These are phyloP conservation scores for Arachnopeziza araneosa DNA, from an alignment of 2,329 filamentous ascomycete species.

Conservation along the genomic window DNA sequence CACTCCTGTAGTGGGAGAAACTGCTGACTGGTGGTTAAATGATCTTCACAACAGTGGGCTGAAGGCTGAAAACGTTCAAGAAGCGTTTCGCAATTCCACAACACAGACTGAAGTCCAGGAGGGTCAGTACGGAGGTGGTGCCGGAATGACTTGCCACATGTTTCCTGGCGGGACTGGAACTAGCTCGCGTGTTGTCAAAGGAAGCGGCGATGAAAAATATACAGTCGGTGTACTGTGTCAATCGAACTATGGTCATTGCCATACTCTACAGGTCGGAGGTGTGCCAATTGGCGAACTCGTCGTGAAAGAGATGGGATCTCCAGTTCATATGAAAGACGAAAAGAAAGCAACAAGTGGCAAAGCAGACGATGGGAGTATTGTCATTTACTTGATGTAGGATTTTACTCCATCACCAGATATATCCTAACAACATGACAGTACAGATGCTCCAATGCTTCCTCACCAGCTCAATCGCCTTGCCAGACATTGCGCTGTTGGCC, in stretches of 20 bases:
- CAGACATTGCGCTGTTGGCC: constrained; percentile 54
- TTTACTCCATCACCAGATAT: neutral
- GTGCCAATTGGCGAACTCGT: constrained; percentile 57
- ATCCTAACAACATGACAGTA: constrained; percentile 28
- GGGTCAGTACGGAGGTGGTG: constrained; percentile 61
- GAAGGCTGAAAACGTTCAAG: constrained; percentile 46
- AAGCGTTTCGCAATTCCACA: constrained; percentile 46
- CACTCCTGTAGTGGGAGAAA: constrained; percentile 54
- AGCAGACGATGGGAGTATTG: constrained; percentile 56
- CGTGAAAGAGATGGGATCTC: constrained; percentile 37
- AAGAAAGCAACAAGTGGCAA: constrained; percentile 36
- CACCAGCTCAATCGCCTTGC: constrained; percentile 52
- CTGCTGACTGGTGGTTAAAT: constrained; percentile 57
- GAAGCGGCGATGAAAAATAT: constrained; percentile 40
- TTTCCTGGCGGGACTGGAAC: constrained; percentile 65
- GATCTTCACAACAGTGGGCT: constrained; percentile 51
- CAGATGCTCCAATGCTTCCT: constrained; percentile 54
- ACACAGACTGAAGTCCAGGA: constrained; percentile 47
- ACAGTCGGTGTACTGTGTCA: constrained; percentile 59
- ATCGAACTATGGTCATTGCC: constrained; percentile 56
- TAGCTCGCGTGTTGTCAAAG: constrained; percentile 50
- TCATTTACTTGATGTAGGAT: constrained; percentile 45
- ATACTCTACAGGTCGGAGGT: constrained; percentile 53
- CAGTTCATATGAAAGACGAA: constrained; percentile 26
- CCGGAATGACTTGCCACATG: constrained; percentile 60